Conservation (phyloP, 2,329 filamentous ascomycete genomes). For the Elsinoe ampelina region DNA sequence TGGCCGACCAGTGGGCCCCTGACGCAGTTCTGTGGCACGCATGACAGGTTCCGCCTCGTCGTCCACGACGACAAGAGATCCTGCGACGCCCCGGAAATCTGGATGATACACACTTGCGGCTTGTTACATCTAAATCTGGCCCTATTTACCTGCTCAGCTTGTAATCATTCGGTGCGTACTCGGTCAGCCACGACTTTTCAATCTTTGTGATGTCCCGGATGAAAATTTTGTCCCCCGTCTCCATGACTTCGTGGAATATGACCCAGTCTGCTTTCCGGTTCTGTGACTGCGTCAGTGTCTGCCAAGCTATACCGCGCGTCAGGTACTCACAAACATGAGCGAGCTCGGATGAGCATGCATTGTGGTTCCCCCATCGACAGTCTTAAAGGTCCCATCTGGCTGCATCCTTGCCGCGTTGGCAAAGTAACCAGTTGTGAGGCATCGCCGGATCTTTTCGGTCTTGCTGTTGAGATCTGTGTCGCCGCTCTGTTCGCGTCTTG, state of each 20-base stretch:
- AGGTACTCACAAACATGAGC: constrained; percentile 63
- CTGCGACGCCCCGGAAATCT: neutral
- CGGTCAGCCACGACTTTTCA: constrained; percentile 82
- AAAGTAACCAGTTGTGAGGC: constrained; percentile 84
- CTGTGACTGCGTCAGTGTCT: constrained; percentile 24
- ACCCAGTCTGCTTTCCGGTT: constrained; percentile 96
- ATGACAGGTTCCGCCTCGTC: neutral
- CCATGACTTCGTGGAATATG: constrained; percentile 86
- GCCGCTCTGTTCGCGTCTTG: constrained; percentile 25
- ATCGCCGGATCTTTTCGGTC: constrained; percentile 69
- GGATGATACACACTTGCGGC: neutral
- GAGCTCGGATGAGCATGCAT: constrained; percentile 86
- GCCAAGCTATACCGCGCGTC: neutral
- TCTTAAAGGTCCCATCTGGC: constrained; percentile 79
- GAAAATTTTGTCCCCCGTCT: constrained; percentile 78
- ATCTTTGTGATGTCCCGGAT: constrained; percentile 90
- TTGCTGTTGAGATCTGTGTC: constrained; percentile 39
- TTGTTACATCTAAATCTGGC: neutral
- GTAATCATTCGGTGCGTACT: constrained; percentile 82
- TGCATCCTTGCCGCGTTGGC: constrained; percentile 91
- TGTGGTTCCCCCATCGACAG: constrained; percentile 67
- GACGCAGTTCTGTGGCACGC: neutral
- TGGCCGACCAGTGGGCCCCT: neutral
- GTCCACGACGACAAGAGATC: constrained; percentile 1
- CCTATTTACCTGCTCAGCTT: constrained; percentile 37